phyloP scores from a whole-genome alignment of 768 basidiomycete species.

The Astraeus odoratus region DNA sequence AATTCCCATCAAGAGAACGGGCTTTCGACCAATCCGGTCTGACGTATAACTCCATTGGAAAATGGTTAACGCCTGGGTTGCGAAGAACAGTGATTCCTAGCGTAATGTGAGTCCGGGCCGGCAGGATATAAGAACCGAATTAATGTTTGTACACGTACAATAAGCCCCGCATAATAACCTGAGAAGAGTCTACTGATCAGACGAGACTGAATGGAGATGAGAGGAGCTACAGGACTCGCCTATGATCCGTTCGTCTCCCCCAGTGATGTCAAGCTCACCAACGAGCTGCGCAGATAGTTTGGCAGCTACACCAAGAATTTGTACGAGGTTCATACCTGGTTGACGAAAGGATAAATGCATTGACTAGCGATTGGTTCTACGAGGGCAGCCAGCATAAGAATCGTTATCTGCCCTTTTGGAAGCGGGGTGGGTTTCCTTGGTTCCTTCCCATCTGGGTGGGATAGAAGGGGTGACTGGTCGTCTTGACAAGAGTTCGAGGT shows the following conservation, averaged over 20 bases:
- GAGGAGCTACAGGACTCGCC: constrained; percentile 9
- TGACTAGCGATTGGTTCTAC: constrained; percentile 42
- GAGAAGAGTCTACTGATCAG: not conserved
- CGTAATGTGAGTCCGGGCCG: too few relatives aligned
- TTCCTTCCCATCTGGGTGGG: constrained; percentile 7
- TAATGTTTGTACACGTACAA: too few relatives aligned
- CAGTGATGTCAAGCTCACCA: constrained; percentile 34
- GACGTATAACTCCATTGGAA: constrained; percentile 45
- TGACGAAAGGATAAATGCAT: constrained; percentile 46
- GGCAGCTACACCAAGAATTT: not conserved
- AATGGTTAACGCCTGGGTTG: constrained; percentile 38
- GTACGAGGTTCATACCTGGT: constrained; percentile 29
- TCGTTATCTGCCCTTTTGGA: constrained; percentile 37
- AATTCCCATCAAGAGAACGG: constrained; percentile 37
- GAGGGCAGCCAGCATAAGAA: constrained; percentile 37
- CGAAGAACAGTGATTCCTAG: constrained; percentile 43
- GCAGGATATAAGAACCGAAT: too few relatives aligned
- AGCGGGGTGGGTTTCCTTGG: constrained; percentile 32
- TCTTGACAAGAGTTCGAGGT: constrained; percentile 9
- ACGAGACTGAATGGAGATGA: not conserved
- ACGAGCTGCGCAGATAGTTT: constrained; percentile 28
- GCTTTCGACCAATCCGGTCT: constrained; percentile 43
- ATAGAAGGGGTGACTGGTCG: constrained; percentile 19
- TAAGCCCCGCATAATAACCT: constrained; percentile 45
- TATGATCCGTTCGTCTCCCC: constrained; percentile 36